phyloP scores from a whole-genome alignment of 1,284 basidiomycete genomes.

The Rhodotorula sp. region DNA sequence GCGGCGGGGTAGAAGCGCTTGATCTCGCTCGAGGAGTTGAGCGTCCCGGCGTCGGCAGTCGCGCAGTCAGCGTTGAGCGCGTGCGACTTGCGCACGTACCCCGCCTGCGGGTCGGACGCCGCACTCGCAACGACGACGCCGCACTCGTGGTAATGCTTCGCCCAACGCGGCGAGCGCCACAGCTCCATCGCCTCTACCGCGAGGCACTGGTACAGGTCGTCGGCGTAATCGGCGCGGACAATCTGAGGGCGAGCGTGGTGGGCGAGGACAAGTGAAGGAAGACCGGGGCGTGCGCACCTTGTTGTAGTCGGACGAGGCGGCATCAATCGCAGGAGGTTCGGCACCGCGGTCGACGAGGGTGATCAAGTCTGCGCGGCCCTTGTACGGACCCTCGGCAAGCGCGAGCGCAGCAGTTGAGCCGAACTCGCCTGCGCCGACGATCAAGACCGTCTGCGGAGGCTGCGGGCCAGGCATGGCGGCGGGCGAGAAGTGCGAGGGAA shows the following conservation, averaged over 20 bases:
- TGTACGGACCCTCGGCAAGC: constrained; percentile 26
- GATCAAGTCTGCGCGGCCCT: constrained; percentile 16
- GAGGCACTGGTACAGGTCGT: constrained; percentile 32
- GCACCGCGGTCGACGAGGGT: constrained; percentile 33
- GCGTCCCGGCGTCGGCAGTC: neutral
- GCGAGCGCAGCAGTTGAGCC: constrained; percentile 27
- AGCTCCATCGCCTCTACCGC: constrained; percentile 22
- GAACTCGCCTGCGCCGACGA: constrained; percentile 38
- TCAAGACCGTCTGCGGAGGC: constrained; percentile 22
- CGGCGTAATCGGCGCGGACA: constrained; percentile 36
- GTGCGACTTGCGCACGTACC: constrained; percentile 25
- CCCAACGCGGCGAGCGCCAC: constrained; percentile 27
- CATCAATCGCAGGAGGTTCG: constrained; percentile 25
- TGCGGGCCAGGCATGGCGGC: neutral
- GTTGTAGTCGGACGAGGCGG: constrained; percentile 39
- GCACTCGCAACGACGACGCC: constrained; percentile 21
- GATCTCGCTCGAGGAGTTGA: constrained; percentile 4
- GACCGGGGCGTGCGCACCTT: constrained; percentile 9
- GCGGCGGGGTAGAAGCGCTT: constrained; percentile 16
- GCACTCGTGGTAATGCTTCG: constrained; percentile 11
- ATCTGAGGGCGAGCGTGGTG: neutral
- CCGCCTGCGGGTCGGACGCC: constrained; percentile 10
- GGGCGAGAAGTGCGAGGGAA: neutral
- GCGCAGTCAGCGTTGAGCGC: constrained; percentile 18
- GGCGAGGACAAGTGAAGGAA: neutral